Evolutionary conservation across 129 eudicot genomes (phyloP).

Genomic region (Centrapalus pauciflorus): DNA sequence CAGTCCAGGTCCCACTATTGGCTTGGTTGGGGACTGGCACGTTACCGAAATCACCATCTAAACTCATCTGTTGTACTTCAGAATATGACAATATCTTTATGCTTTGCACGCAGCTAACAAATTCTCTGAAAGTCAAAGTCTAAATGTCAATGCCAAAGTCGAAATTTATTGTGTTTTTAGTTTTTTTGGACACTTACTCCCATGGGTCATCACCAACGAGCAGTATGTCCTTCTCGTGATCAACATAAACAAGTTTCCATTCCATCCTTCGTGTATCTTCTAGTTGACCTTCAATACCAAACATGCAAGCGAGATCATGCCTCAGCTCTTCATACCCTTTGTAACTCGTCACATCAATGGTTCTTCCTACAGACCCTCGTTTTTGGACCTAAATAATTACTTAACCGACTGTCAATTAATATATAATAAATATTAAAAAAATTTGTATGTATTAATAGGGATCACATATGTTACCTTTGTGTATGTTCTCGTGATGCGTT

Average conservation of each 20-base stretch:
- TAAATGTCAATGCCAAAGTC: neutral
- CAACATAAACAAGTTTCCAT: slow-evolving; percentile 94
- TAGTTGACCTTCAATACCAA: slow-evolving; percentile 83
- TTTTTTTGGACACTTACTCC: slow-evolving; percentile 63
- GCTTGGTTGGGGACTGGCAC: slow-evolving; percentile 67
- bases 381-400: slow-evolving; percentile 75
- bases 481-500: slow-evolving; percentile 74
- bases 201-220: slow-evolving; percentile 98
- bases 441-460: neutral
- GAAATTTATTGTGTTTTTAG: neutral
- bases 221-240: slow-evolving; percentile 85
- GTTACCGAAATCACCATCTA: slow-evolving; percentile 82
- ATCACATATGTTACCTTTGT: slow-evolving; percentile 76
- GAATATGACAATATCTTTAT: slow-evolving; percentile 85
- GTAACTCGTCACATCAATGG: slow-evolving; percentile 89
- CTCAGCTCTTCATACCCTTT: slow-evolving; percentile 87
- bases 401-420: neutral
- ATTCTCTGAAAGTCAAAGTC: slow-evolving; percentile 56
- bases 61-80: slow-evolving; percentile 96
- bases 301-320: slow-evolving; percentile 86
- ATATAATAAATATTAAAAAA: neutral
- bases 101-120: slow-evolving; percentile 94
- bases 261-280: slow-evolving; percentile 76
- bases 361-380: slow-evolving; percentile 95
- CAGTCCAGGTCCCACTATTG: slow-evolving; percentile 79